Evolutionary conservation across 2,329 filamentous ascomycete species (phyloP), one percentile per base, ranked within the genome.

Genomic region (Phialocephala sp.): DNA sequence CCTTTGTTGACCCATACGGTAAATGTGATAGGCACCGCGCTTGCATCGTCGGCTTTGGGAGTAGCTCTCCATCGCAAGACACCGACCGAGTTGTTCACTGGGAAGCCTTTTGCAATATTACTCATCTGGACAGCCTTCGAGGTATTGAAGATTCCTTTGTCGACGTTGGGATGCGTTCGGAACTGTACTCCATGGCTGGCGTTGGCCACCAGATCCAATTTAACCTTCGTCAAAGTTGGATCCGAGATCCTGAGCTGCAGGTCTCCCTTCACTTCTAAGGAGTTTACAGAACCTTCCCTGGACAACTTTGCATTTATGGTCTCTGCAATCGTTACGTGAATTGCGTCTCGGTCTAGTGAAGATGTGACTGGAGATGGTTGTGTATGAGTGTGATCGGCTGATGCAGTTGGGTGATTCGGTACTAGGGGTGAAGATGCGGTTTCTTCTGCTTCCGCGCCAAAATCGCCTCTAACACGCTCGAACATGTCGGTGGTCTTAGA

Each of bases 401-500:
- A 80, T 6, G 83, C 78, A 18, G 85, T 79, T 67, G 83, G 72
- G 75, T 70, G 82, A 75, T 77, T 81, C 68, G 73, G 81, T 20
- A 94, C 89, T 32, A 96, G 84, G 43, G 93, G 93, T 50, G 80
- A 80, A 59, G 81, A 81, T 39, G 80, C 80, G 63, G 80, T 80
- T 65, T 93, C 89, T 76, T 97, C 93, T 43, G 88, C 88, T 76
- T 97, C 93, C 43, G 90, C 86, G n/a, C 93, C 94, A 76, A 98
- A 85, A 71, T 98, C 94, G 66, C 92, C 92, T 71, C 93, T 90
- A 39, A 99, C 94, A 75, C 94, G 91, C 80, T 98, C 94, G 77
- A 97, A 98, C 85, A 98, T 97, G 78, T 97, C 94, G 36, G 91
- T 97, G 24, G 92, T 94, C 84, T 98, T 98, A 67, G 92, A 97